Evolutionary conservation across 371 early-diverging fungal genomes (phyloP), one percentile per base, ranked within the genome.

Genomic region (Spiromyces aspiralis): DNA sequence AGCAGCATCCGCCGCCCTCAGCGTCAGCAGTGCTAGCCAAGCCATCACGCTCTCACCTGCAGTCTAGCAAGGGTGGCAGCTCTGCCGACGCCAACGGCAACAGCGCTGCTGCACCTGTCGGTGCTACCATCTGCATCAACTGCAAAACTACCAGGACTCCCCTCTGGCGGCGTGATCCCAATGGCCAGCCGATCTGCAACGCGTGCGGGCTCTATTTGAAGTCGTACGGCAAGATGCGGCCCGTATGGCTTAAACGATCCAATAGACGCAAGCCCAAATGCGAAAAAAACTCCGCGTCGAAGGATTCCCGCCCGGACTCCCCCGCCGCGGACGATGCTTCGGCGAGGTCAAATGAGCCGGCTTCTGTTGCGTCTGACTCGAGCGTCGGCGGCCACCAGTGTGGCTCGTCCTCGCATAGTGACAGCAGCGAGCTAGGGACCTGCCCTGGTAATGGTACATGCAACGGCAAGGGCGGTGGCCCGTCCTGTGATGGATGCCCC

Each of bases 201-300:
- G 90, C 91, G 0, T 90, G 91, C 42, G 86, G 87, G n/a, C 74
- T 86, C 45, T 87, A 86, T 58, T 71, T 76, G 51, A 87, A 87
- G 63, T 84, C 87, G 22, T 76, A 87, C 48, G 83, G 86, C 54
- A 77, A 80, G 21, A 79, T 78, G 49, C 79, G 90, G 4, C 90
- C 90, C 43, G 74, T 74, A 46, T 81, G 83, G 79, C 73, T 86
- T 27, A 84, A 84, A 53, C 77, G 81, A 50, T 4, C 19, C 20
- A 28, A 1, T 23, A 21, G 6, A 19, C 47, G 21, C 16, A 45
- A 24, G 13, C 45, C 16, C 45, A 53, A 22, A 26, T 21, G 20
- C 16, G 48, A 26, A 23, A 47, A 16, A 26, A 10, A 56, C 27
- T 21, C 55, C 21, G 23, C 51, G 21, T 44, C 47, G 13, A 23